These are phyloP conservation scores for Ustulina deusta DNA, from an alignment of 2,329 filamentous ascomycete genomes.

Conservation along the genomic window DNA sequence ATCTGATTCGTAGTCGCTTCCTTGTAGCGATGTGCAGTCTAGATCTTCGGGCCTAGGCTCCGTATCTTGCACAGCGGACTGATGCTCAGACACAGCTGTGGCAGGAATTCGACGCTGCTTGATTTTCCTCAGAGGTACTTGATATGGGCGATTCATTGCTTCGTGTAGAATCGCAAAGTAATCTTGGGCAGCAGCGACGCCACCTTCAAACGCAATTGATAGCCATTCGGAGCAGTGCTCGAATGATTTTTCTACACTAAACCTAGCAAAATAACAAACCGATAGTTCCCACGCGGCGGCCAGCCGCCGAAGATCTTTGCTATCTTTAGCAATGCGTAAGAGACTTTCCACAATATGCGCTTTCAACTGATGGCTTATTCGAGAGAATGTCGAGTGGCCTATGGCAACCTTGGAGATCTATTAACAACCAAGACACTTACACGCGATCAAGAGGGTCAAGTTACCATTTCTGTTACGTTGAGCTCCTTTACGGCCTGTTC, in stretches of 20 bases:
- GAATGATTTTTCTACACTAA: neutral
- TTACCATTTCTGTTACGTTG: conserved; percentile 5
- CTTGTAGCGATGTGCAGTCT: neutral
- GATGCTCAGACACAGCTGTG: neutral
- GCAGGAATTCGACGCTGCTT: neutral
- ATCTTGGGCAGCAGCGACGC: conserved; percentile 4
- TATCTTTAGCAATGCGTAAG: neutral
- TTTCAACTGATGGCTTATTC: conserved; percentile 11
- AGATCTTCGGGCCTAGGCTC: neutral
- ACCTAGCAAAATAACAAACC: conserved; percentile 11
- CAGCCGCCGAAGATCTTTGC: neutral
- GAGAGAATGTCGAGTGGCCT: neutral
- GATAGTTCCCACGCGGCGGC: conserved; percentile 8
- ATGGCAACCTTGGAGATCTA: conserved; percentile 6
- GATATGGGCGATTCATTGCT: neutral
- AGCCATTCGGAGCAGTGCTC: neutral
- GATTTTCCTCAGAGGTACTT: neutral
- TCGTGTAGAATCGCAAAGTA: conserved; percentile 4
- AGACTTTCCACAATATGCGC: conserved; percentile 1
- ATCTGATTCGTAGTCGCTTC: conserved; percentile 1
- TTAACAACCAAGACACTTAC: neutral
- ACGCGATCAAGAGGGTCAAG: neutral
- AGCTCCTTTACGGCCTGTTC: neutral
- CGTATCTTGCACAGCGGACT: neutral
- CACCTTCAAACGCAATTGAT: conserved; percentile 3